Evolutionary conservation across 768 basidiomycete species (phyloP).

Genomic region (Boletus edulis): DNA sequence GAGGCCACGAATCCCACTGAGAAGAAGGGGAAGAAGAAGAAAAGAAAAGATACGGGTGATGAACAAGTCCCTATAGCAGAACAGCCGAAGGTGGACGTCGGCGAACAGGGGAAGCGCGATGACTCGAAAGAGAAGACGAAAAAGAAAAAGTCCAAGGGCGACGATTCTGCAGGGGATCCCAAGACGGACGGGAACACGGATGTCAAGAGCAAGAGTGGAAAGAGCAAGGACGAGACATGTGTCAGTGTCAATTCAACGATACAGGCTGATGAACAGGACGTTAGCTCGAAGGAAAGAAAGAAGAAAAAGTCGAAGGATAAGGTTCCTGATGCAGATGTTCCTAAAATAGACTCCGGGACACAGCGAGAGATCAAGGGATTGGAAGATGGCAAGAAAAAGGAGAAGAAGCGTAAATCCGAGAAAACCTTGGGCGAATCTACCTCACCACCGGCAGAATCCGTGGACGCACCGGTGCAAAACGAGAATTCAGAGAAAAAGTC

Average conservation of each 20-base stretch:
- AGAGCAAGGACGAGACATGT: background rate
- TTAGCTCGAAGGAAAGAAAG: slow-evolving; percentile 4
- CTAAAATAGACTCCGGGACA: background rate
- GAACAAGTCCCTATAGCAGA: background rate
- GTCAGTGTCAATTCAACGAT: background rate
- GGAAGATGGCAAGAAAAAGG: slow-evolving; percentile 13
- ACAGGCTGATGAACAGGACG: background rate
- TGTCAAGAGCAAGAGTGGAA: slow-evolving; percentile 1
- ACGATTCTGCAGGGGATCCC: background rate
- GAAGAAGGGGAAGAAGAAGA: slow-evolving; percentile 23
- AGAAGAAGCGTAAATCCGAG: slow-evolving; percentile 18
- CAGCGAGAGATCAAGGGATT: background rate
- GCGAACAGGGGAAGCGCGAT: slow-evolving; percentile 1
- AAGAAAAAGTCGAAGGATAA: slow-evolving; percentile 18
- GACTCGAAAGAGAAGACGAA: slow-evolving; percentile 15
- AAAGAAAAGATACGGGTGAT: slow-evolving; percentile 2
- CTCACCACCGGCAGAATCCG: slow-evolving; percentile 11
- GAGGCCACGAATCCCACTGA: background rate
- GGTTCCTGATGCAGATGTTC: background rate
- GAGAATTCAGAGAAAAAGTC: slow-evolving; percentile 16
- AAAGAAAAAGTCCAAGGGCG: slow-evolving; percentile 18
- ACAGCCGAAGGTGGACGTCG: background rate
- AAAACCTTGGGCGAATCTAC: slow-evolving; percentile 18
- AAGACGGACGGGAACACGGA: background rate
- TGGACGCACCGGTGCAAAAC: slow-evolving; percentile 1